phyloP scores from a whole-genome alignment of 495 filamentous ascomycete species.

The Daldinia decipiens region DNA sequence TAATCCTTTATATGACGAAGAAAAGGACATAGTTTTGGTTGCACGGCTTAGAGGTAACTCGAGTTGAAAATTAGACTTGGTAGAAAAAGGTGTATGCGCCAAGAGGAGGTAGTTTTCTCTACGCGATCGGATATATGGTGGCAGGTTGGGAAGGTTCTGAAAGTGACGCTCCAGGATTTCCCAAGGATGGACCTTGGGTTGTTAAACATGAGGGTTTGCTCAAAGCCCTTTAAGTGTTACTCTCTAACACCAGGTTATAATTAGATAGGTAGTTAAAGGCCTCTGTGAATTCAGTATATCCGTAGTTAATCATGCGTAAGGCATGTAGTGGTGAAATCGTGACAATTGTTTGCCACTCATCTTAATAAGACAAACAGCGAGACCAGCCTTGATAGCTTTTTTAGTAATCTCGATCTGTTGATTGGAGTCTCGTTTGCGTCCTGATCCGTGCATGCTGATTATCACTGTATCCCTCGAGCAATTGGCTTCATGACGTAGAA shows the following conservation, averaged over 20 bases:
- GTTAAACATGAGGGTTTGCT: constrained; percentile 32
- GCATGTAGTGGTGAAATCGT: not conserved
- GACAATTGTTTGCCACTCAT: not conserved
- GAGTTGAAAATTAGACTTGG: not conserved
- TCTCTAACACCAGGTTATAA: too few species aligned
- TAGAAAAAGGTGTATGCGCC: not conserved
- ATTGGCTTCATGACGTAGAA: constrained; percentile 26
- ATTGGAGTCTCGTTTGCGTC: not conserved
- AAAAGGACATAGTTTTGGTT: not conserved
- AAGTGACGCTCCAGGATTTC: constrained; percentile 37
- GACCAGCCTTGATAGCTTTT: not conserved
- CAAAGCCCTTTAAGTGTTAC: constrained; percentile 22
- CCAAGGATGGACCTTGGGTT: constrained; percentile 31
- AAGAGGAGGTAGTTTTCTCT: constrained; percentile 35
- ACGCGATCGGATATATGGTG: constrained; percentile 38
- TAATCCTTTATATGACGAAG: not conserved
- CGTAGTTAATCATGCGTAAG: too few species aligned
- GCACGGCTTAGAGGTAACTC: not conserved
- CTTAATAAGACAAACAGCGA: not conserved
- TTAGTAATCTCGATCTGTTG: not conserved
- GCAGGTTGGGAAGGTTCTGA: constrained; percentile 42
- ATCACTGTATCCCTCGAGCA: not conserved
- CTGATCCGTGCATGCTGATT: not conserved
- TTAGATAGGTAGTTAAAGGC: too few species aligned
- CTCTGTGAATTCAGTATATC: too few species aligned